phyloP scores from a whole-genome alignment of 2,329 filamentous ascomycete species.

The Colletotrichum musicola region DNA sequence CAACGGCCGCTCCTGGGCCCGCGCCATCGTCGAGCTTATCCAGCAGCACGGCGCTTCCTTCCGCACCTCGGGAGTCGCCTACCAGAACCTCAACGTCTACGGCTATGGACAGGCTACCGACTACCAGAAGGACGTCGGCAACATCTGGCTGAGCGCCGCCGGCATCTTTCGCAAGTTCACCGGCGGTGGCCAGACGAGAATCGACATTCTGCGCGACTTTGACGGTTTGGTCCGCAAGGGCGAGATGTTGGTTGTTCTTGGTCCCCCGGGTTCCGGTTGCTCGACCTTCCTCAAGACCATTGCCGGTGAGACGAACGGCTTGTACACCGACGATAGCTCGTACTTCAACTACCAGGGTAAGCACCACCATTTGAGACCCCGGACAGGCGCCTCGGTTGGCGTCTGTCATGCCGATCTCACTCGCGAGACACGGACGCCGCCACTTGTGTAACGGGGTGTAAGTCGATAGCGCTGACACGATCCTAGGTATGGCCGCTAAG shows the following conservation, averaged over 20 bases:
- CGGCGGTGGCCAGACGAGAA: slow-evolving; percentile 66
- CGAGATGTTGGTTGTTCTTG: slow-evolving; percentile 82
- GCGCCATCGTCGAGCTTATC: slow-evolving; percentile 66
- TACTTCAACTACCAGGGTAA: slow-evolving; percentile 86
- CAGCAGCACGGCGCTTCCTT: slow-evolving; percentile 66
- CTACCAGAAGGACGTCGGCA: slow-evolving; percentile 76
- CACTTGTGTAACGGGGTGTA: slow-evolving; percentile 1
- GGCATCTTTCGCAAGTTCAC: slow-evolving; percentile 62
- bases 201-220: slow-evolving; percentile 77
- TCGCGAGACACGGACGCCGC: not conserved
- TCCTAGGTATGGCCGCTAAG: slow-evolving; percentile 72
- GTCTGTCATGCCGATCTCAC: not conserved
- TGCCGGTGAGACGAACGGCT: slow-evolving; percentile 84
- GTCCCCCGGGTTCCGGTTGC: slow-evolving; percentile 80
- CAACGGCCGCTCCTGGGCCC: slow-evolving; percentile 70
- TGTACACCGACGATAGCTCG: slow-evolving; percentile 76
- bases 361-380: slow-evolving; percentile 24
- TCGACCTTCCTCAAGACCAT: slow-evolving; percentile 89
- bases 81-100: slow-evolving; percentile 76
- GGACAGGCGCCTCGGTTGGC: not conserved
- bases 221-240: slow-evolving; percentile 77
- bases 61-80: slow-evolving; percentile 73
- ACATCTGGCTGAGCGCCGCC: slow-evolving; percentile 67
- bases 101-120: slow-evolving; percentile 77
- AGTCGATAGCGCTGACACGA: not conserved